Base-by-base conservation (phyloP, 2,329 filamentous ascomycete genomes). In the Aspergillus hiratsukae region DNA sequence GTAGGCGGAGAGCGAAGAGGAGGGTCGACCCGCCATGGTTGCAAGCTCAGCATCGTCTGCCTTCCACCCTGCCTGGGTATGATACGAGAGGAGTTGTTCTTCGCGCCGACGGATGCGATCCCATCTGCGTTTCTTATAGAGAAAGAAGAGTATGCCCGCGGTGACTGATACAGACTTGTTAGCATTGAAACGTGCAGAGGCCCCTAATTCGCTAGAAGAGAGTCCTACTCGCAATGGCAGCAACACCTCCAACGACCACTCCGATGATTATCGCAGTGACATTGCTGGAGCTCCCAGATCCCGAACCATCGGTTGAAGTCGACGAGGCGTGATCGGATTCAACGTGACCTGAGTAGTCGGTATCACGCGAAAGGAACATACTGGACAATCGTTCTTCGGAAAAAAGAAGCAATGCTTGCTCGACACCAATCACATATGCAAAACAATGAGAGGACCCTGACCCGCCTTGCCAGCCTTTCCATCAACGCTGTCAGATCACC, bases 171-270 rank as follows among this genome's bases (percentile, higher is more conserved):
- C 27, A n/a, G 28, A 17, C 41, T 43, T 23, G 23, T 46, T 25
- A 46, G 43, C 11, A 23, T 23, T 10, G 23, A 7, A 23, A 46
- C 43, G 17, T 14, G 21, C n/a, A 10, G 11, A 25, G 21, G 11
- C 6, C 10, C 21, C 21, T 23, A 37, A 4, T 19, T 37, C 14
- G 31, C 10, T 23, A n/a, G 29, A 46, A 37, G 45, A 48, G 3
- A 23, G 48, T 55, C 68, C 53, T 61, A 71, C 68, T 66, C 3
- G 63, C 61, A 55, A 67, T 59, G 45, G 61, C 54, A 17, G 54
- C 63, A 49, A 69, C 57, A 9, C 63, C 61, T n/a, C 68, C 67
- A 1, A 70, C 58, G 1, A 71, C 68, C 2, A 67, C 65, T 4
- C 68, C 69, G 46, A 71, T 66, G 37, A 67, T 66, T 8, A 68